Evolutionary conservation across 202 grass and related monocot genomes (phyloP), one percentile per base, ranked within the genome.

Genomic region (Dendrocalamus latiflorus): DNA sequence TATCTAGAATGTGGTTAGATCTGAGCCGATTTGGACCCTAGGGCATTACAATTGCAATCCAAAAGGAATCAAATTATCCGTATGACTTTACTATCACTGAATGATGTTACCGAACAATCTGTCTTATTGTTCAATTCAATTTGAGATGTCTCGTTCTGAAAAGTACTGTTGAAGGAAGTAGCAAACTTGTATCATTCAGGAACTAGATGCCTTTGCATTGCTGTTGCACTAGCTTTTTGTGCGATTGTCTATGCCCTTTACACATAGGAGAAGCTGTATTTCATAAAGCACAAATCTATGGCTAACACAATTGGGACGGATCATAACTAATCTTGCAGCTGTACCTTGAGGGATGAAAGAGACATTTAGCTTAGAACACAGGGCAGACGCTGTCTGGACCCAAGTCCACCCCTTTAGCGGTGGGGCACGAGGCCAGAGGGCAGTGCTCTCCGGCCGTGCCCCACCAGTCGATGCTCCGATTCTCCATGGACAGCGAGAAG

Each of bases 401-500:
- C 49, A 92, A 89, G 56, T 80, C 42, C 15, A 97, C 56, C 18
- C 88, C 94, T 87, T 89, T 91, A 6, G 91, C 84, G 0, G 90
- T 94, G 7, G 94, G 90, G 67, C 91, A 97, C 4, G 74, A 6
- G 10, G 94, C 94, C 39, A 97, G 94, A 34, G 68, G 70, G 28
- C 94, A 97, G 58, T 97, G 91, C 75, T 97, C 94, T 28, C 90
- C 92, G 12, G 44, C 60, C 1, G 76, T 91, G 50, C 90, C 90
- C 92, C 94, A 97, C 92, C 92, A 94, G 51, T 74, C 0, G 36
- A 97, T 48, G 41, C 65, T 68, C 38, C 43, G 68, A 39, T 89
- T 93, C 76, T 94, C 75, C 90, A 97, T 88, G 72, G 81, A 80
- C 60, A 97, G 83, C 6, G 86, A 48, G 71, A 94, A 97, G 86